Percentiles rank a stretch among this genome's conserved stretches.
phyloP scores from a whole-genome alignment of 208 protist species.

The Wallacemonas sp. region DNA sequence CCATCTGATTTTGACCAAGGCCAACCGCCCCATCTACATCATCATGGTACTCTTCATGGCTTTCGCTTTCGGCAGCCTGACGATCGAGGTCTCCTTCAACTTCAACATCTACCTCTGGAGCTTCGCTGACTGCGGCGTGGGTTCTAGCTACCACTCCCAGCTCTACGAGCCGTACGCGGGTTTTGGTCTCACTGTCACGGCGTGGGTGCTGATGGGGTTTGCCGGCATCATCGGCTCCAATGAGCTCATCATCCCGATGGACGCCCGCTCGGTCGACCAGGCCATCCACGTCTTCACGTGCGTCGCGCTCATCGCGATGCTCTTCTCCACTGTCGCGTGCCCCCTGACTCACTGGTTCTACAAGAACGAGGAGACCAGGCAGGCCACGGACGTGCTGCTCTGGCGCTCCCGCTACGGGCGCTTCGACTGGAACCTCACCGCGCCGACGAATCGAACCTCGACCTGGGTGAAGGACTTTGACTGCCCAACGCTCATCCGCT shows the following conservation, averaged over 20 bases:
- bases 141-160: slow-evolving; percentile 65
- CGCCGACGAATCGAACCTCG: slow-evolving; percentile 17
- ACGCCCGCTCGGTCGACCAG: slow-evolving; percentile 55
- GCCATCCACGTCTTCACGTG: slow-evolving; percentile 43
- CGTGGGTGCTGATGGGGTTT: slow-evolving; percentile 57
- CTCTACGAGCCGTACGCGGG: slow-evolving; percentile 64
- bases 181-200: slow-evolving; percentile 62
- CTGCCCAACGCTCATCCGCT: slow-evolving; percentile 30
- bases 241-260: slow-evolving; percentile 42
- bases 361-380: slow-evolving; percentile 51
- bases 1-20: slow-evolving; percentile 28
- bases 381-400: slow-evolving; percentile 56
- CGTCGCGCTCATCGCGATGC: slow-evolving; percentile 50
- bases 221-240: slow-evolving; percentile 52
- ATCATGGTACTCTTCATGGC: slow-evolving; percentile 35
- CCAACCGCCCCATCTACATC: slow-evolving; percentile 23
- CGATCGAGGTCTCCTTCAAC: slow-evolving; percentile 52
- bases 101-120: slow-evolving; percentile 74
- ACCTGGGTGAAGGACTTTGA: slow-evolving; percentile 35
- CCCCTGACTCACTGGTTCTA: slow-evolving; percentile 77
- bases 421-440: slow-evolving; percentile 51
- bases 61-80: slow-evolving; percentile 38
- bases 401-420: slow-evolving; percentile 43
- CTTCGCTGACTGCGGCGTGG: slow-evolving; percentile 50
- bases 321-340: slow-evolving; percentile 57